These are phyloP conservation scores for Papiliotrema terrestris DNA, from an alignment of 1,284 basidiomycete genomes.

Conservation along the genomic window DNA sequence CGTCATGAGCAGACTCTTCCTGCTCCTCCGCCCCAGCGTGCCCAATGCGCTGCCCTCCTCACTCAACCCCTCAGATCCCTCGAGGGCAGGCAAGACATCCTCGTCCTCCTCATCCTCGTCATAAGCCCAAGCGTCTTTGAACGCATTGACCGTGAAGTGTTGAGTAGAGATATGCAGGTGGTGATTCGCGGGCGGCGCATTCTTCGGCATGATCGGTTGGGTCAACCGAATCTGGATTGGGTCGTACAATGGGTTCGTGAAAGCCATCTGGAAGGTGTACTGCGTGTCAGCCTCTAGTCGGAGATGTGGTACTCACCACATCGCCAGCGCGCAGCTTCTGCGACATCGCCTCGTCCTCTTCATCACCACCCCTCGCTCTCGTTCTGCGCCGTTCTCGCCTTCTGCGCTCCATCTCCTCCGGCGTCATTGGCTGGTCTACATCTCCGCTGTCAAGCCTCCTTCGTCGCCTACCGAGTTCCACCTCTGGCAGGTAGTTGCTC, in stretches of 20 bases:
- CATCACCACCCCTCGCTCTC: slow-evolving; percentile 19
- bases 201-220: slow-evolving; percentile 51
- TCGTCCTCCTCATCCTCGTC: slow-evolving; percentile 78
- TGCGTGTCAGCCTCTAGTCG: slow-evolving; percentile 10
- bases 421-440: not conserved
- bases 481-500: slow-evolving; percentile 84
- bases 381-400: slow-evolving; percentile 22
- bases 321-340: slow-evolving; percentile 27
- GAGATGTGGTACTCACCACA: slow-evolving; percentile 17
- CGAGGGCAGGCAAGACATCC: slow-evolving; percentile 56
- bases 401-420: slow-evolving; percentile 20
- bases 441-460: slow-evolving; percentile 15
- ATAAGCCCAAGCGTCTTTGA: slow-evolving; percentile 93
- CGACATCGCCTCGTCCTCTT: slow-evolving; percentile 31
- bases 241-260: slow-evolving; percentile 92
- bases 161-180: slow-evolving; percentile 65
- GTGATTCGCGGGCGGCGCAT: slow-evolving; percentile 17
- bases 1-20: slow-evolving; percentile 22
- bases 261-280: slow-evolving; percentile 80
- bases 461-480: slow-evolving; percentile 59
- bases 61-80: slow-evolving; percentile 25
- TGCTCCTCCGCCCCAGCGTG: slow-evolving; percentile 62
- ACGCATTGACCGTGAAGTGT: slow-evolving; percentile 76
- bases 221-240: slow-evolving; percentile 81
- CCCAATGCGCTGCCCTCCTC: slow-evolving; percentile 55